A percentile compares a stretch with the other conserved stretches of the same genome.
Conservation (phyloP, 1,284 basidiomycete genomes). For the Porogramme epimiltina region DNA sequence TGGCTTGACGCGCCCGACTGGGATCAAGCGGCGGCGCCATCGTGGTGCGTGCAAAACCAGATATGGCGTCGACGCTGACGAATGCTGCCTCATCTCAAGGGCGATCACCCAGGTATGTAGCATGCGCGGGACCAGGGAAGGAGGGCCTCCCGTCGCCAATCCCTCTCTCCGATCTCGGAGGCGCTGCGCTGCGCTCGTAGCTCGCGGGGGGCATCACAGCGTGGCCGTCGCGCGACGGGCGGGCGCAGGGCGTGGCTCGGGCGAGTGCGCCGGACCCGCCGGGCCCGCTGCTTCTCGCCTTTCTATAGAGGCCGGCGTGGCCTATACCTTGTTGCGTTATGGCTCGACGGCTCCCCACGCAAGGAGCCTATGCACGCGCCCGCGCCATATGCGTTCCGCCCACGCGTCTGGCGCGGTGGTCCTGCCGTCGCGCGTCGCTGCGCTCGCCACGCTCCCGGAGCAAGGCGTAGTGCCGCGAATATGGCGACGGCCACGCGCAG, state of each 20-base stretch:
- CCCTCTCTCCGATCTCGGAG: no score
- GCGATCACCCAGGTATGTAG: neutral
- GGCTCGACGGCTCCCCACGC: constrained; percentile 13
- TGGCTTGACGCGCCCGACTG: no score
- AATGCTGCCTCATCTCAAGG: neutral
- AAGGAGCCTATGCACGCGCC: constrained; percentile 14
- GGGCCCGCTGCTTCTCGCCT: constrained; percentile 5
- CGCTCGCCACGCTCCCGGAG: neutral
- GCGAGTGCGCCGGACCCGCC: neutral
- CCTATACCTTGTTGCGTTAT: constrained; percentile 14
- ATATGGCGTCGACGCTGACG: no score
- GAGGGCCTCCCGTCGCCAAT: no score
- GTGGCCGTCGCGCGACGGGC: neutral
- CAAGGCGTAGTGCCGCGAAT: neutral
- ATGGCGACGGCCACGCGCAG: neutral
- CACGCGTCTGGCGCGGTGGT: neutral
- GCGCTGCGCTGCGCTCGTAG: no score
- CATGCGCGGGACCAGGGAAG: no score
- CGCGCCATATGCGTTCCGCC: neutral
- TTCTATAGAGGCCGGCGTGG: neutral
- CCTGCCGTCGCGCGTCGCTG: neutral
- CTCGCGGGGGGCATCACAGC: neutral
- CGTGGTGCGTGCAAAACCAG: no score
- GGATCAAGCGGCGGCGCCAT: no score
- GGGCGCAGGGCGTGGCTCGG: no score